phyloP scores from a whole-genome alignment of 331 rosid genomes.

The Telfairia occidentalis region DNA sequence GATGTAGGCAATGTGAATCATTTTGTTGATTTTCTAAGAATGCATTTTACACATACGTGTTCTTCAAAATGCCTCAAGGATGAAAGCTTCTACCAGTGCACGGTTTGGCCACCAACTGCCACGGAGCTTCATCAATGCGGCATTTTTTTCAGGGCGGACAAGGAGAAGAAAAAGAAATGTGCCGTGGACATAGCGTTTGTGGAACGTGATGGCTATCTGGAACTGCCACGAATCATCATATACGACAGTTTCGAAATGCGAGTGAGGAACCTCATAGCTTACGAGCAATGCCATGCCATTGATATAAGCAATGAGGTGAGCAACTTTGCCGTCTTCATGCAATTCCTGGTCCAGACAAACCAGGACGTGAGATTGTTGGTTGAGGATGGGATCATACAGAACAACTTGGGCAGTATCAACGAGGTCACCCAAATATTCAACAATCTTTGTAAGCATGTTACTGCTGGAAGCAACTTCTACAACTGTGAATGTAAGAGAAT shows the following conservation, averaged over 20 bases:
- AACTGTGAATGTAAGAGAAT: background rate
- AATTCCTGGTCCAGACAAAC: slow-evolving; percentile 4
- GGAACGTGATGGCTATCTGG: background rate
- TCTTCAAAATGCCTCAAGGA: background rate
- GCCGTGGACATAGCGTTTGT: slow-evolving; percentile 1
- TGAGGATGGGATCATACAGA: slow-evolving; percentile 2
- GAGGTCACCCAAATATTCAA: background rate
- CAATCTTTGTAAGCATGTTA: background rate
- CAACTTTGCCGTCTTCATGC: background rate
- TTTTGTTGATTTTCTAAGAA: background rate
- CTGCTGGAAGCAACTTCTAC: background rate
- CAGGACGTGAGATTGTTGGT: slow-evolving; percentile 23
- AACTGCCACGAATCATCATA: slow-evolving; percentile 8
- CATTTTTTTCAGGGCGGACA: background rate
- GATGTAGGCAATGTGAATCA: background rate
- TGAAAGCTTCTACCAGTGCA: rapidly evolving
- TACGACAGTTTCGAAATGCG: background rate
- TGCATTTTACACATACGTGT: background rate
- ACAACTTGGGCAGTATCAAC: background rate
- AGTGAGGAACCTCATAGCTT: slow-evolving; percentile 15
- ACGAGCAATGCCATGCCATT: slow-evolving; percentile 9
- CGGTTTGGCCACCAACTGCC: background rate
- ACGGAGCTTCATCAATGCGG: background rate
- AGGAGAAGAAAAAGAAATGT: background rate
- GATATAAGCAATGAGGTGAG: background rate